These are phyloP conservation scores for Pythium rishiriense DNA, from an alignment of 352 stramenopile species.

Conservation along the genomic window DNA sequence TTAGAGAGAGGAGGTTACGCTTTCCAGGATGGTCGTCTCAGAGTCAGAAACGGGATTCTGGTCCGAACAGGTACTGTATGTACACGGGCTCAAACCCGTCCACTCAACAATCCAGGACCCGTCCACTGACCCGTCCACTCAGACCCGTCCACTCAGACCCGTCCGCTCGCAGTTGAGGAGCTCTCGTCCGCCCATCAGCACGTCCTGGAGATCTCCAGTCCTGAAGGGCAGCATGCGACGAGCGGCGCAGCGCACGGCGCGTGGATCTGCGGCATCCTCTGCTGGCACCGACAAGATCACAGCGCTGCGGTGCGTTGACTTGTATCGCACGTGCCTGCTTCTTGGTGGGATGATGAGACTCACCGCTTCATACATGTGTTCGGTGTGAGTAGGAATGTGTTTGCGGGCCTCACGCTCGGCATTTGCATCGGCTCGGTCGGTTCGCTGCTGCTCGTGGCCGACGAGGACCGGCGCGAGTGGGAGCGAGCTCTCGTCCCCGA, in stretches of 20 bases:
- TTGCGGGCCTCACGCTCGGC: slow-evolving; percentile 19
- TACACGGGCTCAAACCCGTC: not conserved
- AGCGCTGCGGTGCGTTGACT: slow-evolving; percentile 1
- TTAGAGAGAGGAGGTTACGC: not conserved
- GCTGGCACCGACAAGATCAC: not conserved
- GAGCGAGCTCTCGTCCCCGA: not conserved
- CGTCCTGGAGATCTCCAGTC: too few species aligned
- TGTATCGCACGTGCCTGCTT: not conserved
- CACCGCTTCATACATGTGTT: not conserved
- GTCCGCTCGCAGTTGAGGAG: not conserved
- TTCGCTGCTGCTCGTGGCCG: slow-evolving; percentile 14
- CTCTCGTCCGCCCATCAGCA: slow-evolving; percentile 3
- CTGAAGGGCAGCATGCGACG: slow-evolving; percentile 22
- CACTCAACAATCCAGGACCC: not conserved
- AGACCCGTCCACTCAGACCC: slow-evolving; percentile 3
- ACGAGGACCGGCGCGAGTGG: slow-evolving; percentile 10
- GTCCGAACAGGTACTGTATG: too few species aligned
- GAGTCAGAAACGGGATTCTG: not conserved
- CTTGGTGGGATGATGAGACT: too few species aligned
- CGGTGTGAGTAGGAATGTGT: slow-evolving; percentile 9
- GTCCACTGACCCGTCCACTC: not conserved
- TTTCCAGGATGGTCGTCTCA: not conserved
- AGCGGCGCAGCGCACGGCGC: slow-evolving; percentile 10
- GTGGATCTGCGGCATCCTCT: not conserved
- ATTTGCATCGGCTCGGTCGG: slow-evolving; percentile 20